A percentile compares a stretch with the other conserved stretches of the same genome.
phyloP scores from a whole-genome alignment of 2,329 filamentous ascomycete species.

The Ceratocystis diversiconidia region DNA sequence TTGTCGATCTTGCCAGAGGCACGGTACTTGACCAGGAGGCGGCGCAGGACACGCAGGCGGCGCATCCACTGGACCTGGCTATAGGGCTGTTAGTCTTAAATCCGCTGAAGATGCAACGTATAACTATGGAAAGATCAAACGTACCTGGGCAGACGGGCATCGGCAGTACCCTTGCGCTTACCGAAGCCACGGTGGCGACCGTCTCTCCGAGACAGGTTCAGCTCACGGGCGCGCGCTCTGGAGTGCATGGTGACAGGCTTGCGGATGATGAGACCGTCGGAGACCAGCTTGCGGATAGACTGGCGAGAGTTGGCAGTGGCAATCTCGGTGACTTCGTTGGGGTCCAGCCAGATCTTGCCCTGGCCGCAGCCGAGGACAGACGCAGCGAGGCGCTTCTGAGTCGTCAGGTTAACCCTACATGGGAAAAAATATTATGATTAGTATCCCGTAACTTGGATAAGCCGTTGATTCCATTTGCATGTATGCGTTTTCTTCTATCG shows the following conservation, averaged over 20 bases:
- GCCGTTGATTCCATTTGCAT: background rate
- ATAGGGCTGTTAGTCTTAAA: constrained; percentile 23
- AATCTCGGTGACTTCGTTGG: constrained; percentile 98
- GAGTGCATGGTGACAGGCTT: constrained; percentile 99
- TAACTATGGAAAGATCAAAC: constrained; percentile 24
- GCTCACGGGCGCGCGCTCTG: constrained; percentile 84
- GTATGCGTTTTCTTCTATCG: background rate
- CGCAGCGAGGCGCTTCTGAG: constrained; percentile 99
- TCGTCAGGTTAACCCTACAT: constrained; percentile 92
- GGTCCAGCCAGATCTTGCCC: constrained; percentile 99
- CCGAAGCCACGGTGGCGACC: constrained; percentile 98
- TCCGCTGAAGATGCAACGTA: background rate
- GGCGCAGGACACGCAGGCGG: constrained; percentile 96
- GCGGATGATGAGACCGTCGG: constrained; percentile 99
- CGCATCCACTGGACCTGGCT: constrained; percentile 99
- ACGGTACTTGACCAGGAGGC: constrained; percentile 98
- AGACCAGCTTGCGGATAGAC: constrained; percentile 98
- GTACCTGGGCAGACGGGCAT: constrained; percentile 97
- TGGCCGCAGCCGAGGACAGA: constrained; percentile 97
- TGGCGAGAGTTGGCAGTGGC: constrained; percentile 99
- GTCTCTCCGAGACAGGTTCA: constrained; percentile 86
- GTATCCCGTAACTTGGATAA: constrained; percentile 4
- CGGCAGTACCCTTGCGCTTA: constrained; percentile 99
- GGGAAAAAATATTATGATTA: constrained; percentile 19
- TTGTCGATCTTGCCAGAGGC: constrained; percentile 99